These are phyloP conservation scores for Phyllosticta citrichinensis DNA, from an alignment of 2,329 filamentous ascomycete genomes.

Conservation along the genomic window DNA sequence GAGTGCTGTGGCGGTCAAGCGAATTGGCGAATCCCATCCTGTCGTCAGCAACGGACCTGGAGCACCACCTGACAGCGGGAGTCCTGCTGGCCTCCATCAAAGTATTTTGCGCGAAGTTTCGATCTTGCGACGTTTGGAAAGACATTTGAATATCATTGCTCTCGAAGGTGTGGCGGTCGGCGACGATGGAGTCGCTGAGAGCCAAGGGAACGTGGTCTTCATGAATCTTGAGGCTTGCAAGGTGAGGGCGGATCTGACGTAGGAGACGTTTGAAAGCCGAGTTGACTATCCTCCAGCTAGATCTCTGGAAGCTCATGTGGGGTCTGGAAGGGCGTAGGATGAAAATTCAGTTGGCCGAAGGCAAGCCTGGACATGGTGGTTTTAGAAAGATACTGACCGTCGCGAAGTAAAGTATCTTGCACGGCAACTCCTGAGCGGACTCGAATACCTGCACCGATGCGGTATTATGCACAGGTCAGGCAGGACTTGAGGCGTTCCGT, in stretches of 20 bases:
- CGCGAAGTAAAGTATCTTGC: slow-evolving; percentile 24
- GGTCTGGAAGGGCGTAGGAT: slow-evolving; percentile 22
- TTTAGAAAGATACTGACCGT: neutral
- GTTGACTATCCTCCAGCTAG: slow-evolving; percentile 6
- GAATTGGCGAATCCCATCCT: neutral
- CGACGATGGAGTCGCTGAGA: slow-evolving; percentile 16
- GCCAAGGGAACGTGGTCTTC: slow-evolving; percentile 14
- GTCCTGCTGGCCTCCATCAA: slow-evolving; percentile 10
- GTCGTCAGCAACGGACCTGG: no score
- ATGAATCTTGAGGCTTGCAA: slow-evolving; percentile 30
- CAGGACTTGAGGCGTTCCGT: neutral
- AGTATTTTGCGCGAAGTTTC: slow-evolving; percentile 26
- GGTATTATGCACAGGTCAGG: slow-evolving; percentile 23
- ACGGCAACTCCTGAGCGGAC: slow-evolving; percentile 27
- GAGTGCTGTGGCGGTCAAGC: slow-evolving; percentile 20
- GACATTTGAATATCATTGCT: slow-evolving; percentile 25
- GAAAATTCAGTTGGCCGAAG: slow-evolving; percentile 26
- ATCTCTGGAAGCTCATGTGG: slow-evolving; percentile 17
- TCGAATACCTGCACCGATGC: slow-evolving; percentile 27
- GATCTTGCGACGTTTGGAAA: slow-evolving; percentile 23
- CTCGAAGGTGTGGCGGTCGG: slow-evolving; percentile 27
- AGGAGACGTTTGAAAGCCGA: slow-evolving; percentile 20
- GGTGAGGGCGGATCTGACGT: neutral
- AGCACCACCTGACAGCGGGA: no score
- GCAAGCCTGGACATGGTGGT: neutral